Evolutionary conservation across 2,329 filamentous ascomycete species (phyloP).

Genomic region (Ustulina deusta): DNA sequence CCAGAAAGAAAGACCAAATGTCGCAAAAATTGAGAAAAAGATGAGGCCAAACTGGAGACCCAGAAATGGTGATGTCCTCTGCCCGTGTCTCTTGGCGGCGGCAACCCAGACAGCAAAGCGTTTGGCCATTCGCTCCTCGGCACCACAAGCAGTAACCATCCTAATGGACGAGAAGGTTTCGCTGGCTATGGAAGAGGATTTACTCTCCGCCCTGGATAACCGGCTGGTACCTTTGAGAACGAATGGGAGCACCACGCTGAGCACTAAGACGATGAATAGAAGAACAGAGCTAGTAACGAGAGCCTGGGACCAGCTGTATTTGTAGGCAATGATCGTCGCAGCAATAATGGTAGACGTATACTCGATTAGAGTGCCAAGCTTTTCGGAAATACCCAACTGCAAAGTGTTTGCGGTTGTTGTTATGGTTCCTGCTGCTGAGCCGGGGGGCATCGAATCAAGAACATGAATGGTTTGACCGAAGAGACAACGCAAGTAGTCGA

Average conservation of each 20-base stretch:
- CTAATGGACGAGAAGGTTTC: conserved; percentile 70
- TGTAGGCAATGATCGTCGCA: conserved; percentile 67
- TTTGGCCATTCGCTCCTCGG: conserved; percentile 64
- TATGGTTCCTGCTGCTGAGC: conserved; percentile 71
- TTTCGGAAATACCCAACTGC: conserved; percentile 74
- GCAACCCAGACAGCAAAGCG: conserved; percentile 68
- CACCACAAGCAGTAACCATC: conserved; percentile 73
- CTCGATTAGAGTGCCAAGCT: conserved; percentile 70
- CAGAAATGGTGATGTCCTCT: conserved; percentile 63
- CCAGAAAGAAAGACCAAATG: conserved; percentile 72
- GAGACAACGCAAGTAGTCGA: conserved; percentile 72
- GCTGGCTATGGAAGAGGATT: conserved; percentile 69
- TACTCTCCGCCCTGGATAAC: conserved; percentile 65
- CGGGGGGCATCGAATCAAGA: conserved; percentile 73
- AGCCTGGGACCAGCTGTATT: conserved; percentile 69
- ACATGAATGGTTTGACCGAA: conserved; percentile 75
- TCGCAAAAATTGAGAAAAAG: conserved; percentile 65
- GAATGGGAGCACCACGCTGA: conserved; percentile 64
- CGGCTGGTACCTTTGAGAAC: conserved; percentile 64
- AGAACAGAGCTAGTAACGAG: conserved; percentile 69
- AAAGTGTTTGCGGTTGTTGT: conserved; percentile 72
- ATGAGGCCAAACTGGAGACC: conserved; percentile 66
- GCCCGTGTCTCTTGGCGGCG: conserved; percentile 64
- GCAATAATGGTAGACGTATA: conserved; percentile 65
- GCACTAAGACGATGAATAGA: conserved; percentile 65